Evolutionary conservation across 2,329 filamentous ascomycete species (phyloP), one percentile per base, ranked within the genome.

Genomic region (Colletotrichum phormii): DNA sequence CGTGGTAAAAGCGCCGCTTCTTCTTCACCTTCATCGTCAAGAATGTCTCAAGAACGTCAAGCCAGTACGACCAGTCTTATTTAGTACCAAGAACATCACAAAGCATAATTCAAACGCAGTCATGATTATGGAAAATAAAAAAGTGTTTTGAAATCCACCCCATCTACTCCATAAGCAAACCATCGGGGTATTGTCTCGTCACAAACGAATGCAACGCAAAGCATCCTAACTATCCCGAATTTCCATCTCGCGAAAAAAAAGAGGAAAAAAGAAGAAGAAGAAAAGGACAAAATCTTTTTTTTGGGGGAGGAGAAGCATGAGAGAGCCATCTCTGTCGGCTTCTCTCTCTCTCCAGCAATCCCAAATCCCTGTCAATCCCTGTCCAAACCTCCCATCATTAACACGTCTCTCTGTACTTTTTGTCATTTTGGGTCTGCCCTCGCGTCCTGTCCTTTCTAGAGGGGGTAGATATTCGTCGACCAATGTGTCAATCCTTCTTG

Each of bases 131-230:
- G 8, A 31, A 35, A 54, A 35, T 13, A 37, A 54, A 49, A 2
- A 49, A 13, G 51, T 64, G 8, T 54, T 54, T 33, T 31, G 24
- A 46, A 64, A 46, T 31, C 18, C 33, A 24, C 24, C 33, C 62
- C 37, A 31, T 13, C 33, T 64, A 57, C 51, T 64, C 51, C 62
- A 51, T 13, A 64, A 46, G 18, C 22, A 55, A 64, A 64, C 51
- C 51, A 15, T 64, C 62, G 12, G 62, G 62, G 62, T 64, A 64
- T 64, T 42, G 51, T 64, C 26, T 57, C 55, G 62, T 57, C 54
- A 64, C 62, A 64, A 57, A 13, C 51, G 15, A 15, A 46, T 24
- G 31, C 22, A 37, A 53, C 51, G 33, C 26, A n/a, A 64, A 54
- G 11, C 33, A 64, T 57, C 62, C 62, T 13, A 57, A 46, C 18